Evolutionary conservation across 331 rosid genomes (phyloP), one percentile per base, ranked within the genome.

Genomic region (Rhamnella rubrinervis): DNA sequence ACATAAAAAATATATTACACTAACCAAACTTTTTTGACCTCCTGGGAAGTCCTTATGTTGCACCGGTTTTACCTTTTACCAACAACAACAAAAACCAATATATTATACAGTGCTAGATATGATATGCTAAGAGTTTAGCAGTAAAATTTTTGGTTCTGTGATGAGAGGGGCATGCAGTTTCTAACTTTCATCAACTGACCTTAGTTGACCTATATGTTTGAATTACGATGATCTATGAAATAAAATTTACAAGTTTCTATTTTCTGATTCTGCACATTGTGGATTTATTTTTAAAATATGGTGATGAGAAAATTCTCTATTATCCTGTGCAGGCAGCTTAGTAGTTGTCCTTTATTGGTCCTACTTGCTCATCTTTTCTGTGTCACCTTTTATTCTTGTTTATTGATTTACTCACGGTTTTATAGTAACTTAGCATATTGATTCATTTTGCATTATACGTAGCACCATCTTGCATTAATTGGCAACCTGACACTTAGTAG

Each of bases 121-220:
- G 35, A 31, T 31, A 31, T 31, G 35, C 35, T 31, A 40, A 21
- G 28, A 62, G 66, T 39, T 62, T 8, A 39, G 5, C 49, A 12
- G 16, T 44, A 44, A 44, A 16, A 39, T 4, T 38, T 10, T 41
- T 60, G 19, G 9, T 7, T 40, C 20, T 4, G 26, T 10, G 8
- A 9, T 19, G 47, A 39, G 19, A 49, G 66, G 20, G 51, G 50
- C 28, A 18, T n/a, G 28, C 1, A 61, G 31, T 9, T 23, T n/a
- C 20, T 44, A 21, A 5, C 12, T 10, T 13, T 19, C 12, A 23
- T 63, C 12, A 11, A 63, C 11, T 20, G 31, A 44, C 55, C 9
- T 13, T 63, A 44, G n/a, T 20, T n/a, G 67, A 63, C 31, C 55
- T 31, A 40, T 63, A 41, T 41, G 52, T 20, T 63, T 63, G 31